phyloP scores from a whole-genome alignment of 2,329 filamentous ascomycete genomes.

The Dactylellina cionopaga region DNA sequence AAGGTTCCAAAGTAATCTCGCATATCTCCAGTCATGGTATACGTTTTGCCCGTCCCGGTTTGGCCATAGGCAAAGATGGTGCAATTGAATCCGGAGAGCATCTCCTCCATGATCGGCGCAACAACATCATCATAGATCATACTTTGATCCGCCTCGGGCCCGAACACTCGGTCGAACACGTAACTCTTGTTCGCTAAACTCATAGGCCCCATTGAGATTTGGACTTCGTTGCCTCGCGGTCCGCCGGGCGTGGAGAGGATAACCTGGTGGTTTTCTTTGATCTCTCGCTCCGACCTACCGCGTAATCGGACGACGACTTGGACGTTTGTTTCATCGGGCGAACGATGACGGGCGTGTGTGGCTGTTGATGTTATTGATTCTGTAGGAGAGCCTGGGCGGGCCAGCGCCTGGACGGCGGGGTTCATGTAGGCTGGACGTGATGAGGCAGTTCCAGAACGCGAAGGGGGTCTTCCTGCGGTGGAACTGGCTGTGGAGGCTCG shows the following conservation, averaged over 20 bases:
- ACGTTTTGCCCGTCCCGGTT: constrained; percentile 97
- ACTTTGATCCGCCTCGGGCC: constrained; percentile 88
- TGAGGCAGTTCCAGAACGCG: constrained; percentile 21
- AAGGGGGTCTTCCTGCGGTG: constrained; percentile 5
- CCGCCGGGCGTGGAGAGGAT: constrained; percentile 83
- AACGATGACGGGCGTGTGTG: constrained; percentile 62
- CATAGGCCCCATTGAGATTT: constrained; percentile 90
- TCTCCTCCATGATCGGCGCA: constrained; percentile 92
- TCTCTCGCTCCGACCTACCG: constrained; percentile 89
- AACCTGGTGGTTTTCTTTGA: constrained; percentile 92
- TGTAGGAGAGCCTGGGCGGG: constrained; percentile 73
- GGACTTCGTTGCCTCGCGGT: constrained; percentile 83
- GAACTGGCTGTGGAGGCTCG: neutral
- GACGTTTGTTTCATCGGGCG: constrained; percentile 89
- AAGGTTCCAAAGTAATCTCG: constrained; percentile 83
- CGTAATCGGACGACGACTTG: constrained; percentile 95
- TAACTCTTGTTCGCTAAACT: constrained; percentile 96
- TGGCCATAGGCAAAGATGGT: constrained; percentile 99
- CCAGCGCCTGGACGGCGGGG: constrained; percentile 37
- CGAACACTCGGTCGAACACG: constrained; percentile 96
- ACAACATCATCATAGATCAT: constrained; percentile 98
- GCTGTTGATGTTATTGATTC: constrained; percentile 72
- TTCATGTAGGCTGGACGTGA: constrained; percentile 49
- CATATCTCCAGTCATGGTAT: constrained; percentile 99
- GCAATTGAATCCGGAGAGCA: constrained; percentile 94